Conservation (phyloP, 352 stramenopile genomes). For the Phytophthora citricola region DNA sequence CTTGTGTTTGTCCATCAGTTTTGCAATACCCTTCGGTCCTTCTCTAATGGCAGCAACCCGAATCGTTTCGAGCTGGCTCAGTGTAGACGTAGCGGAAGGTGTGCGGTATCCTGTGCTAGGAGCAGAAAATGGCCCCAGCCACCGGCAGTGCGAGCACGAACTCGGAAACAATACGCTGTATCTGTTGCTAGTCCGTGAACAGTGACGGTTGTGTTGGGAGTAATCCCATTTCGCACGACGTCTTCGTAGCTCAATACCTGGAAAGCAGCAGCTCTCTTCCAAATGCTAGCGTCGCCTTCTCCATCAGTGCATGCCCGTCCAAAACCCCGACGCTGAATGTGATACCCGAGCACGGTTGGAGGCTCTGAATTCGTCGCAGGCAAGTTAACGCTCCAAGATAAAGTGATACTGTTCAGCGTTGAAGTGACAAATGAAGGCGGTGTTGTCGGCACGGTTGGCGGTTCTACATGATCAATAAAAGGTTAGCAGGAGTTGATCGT, state of each 20-base stretch:
- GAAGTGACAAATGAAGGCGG: slow-evolving; percentile 40
- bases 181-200: slow-evolving; percentile 52
- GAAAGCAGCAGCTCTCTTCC: slow-evolving; percentile 62
- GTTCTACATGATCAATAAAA: slow-evolving; percentile 26
- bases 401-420: slow-evolving; percentile 54
- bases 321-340: slow-evolving; percentile 57
- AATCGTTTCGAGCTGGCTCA: slow-evolving; percentile 46
- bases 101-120: slow-evolving; percentile 49
- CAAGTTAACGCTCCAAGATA: slow-evolving; percentile 45
- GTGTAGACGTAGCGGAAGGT: slow-evolving; percentile 33
- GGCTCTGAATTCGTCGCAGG: slow-evolving; percentile 30
- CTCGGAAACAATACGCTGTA: slow-evolving; percentile 64
- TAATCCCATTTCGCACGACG: slow-evolving; percentile 33
- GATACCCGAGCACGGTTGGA: slow-evolving; percentile 64
- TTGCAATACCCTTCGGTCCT: slow-evolving; percentile 31
- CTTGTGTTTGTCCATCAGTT: slow-evolving; percentile 53
- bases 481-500: background rate
- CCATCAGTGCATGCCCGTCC: slow-evolving; percentile 47
- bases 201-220: slow-evolving; percentile 38
- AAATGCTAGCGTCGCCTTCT: slow-evolving; percentile 32
- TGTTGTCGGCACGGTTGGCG: slow-evolving; percentile 39
- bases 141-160: slow-evolving; percentile 58
- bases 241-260: slow-evolving; percentile 66
- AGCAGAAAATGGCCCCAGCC: slow-evolving; percentile 73
- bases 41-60: slow-evolving; percentile 24